Percentiles rank a stretch among this genome's conserved stretches.
phyloP scores from a whole-genome alignment of 2,329 filamentous ascomycete genomes.

The Coccinonectria pachysandricola region DNA sequence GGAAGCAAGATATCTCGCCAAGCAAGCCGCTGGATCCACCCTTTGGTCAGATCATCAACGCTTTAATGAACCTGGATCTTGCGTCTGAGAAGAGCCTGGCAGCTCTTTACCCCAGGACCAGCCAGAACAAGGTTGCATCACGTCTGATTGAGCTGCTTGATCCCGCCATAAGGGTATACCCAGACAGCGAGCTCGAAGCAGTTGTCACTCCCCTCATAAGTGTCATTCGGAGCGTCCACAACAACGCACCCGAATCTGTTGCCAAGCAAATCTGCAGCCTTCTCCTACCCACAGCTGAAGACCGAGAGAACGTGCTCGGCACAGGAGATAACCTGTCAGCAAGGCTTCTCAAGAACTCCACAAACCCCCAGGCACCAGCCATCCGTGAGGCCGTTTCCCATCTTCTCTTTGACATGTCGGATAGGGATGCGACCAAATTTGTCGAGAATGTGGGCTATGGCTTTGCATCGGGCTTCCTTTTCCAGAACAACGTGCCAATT shows the following conservation, averaged over 20 bases:
- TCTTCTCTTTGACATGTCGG: slow-evolving; percentile 79
- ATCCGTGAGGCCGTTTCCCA: slow-evolving; percentile 66
- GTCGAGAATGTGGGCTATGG: slow-evolving; percentile 92
- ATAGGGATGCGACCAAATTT: slow-evolving; percentile 67
- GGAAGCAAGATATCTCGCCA: slow-evolving; percentile 44
- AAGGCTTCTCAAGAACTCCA: slow-evolving; percentile 66
- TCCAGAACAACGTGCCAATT: slow-evolving; percentile 71
- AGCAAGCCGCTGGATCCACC: slow-evolving; percentile 63
- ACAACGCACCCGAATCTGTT: slow-evolving; percentile 52
- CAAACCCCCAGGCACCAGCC: slow-evolving; percentile 59
- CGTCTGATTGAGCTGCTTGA: slow-evolving; percentile 63
- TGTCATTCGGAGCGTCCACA: slow-evolving; percentile 60
- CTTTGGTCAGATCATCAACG: slow-evolving; percentile 64
- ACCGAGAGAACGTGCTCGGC: slow-evolving; percentile 70
- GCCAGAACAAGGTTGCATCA: slow-evolving; percentile 49
- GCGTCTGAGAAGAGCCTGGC: slow-evolving; percentile 40
- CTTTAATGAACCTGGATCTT: slow-evolving; percentile 69
- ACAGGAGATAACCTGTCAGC: slow-evolving; percentile 64
- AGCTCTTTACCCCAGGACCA: slow-evolving; percentile 56
- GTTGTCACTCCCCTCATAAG: slow-evolving; percentile 64
- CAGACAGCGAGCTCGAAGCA: slow-evolving; percentile 60
- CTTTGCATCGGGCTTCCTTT: slow-evolving; percentile 81
- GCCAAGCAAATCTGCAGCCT: slow-evolving; percentile 50
- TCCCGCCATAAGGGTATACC: slow-evolving; percentile 51
- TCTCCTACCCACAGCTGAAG: slow-evolving; percentile 67